Base-by-base conservation (phyloP, 441 rosid genomes). In the Populus hybrid region DNA sequence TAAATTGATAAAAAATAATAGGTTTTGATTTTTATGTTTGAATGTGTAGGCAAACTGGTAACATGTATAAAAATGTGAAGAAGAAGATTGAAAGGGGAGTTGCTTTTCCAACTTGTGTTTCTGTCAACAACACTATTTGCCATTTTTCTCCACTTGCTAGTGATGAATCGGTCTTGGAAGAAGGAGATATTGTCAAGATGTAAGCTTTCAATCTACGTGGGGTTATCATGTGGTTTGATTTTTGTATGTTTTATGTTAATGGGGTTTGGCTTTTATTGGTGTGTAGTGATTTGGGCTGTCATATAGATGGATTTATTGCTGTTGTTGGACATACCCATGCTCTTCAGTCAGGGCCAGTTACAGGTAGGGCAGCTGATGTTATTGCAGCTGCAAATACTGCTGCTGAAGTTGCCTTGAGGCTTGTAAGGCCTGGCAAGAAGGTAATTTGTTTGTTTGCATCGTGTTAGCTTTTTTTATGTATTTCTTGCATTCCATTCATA, bases 391-490 rank as follows among this genome's bases (percentile, higher is more conserved):
- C 95, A 0, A 93, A 93, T 79, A 92, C 98, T 24, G 98, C 98
- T 9, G 98, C 98, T 81, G 98, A 96, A 89, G 99, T 94, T 87
- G 99, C 98, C 79, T 81, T 96, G 82, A 93, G 98, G 90, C 98
- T 96, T 68, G 98, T 94, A 4, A 92, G 95, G 82, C 99, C 99
- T 2, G 99, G 98, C 35, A 94, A 91, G 83, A 96, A 91, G 90
- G 99, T 96, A 84, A 72, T 77, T 78, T 36, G 53, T 10, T 20
- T 67, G 2, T 26, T 3, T 29, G 56, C 42, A 11, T 59, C 20
- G 66, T 69, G 11, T 11, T 61, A 6, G 2, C 1, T 1, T 45
- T 11, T 31, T 14, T 1, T 14, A 4, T 45, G 6, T 45, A 14
- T 45, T 45, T 45, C 20, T 45, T 14, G 56, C 20, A 14, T 45